Base-by-base conservation (phyloP, 129 eudicot species). In the Arctium minus region DNA sequence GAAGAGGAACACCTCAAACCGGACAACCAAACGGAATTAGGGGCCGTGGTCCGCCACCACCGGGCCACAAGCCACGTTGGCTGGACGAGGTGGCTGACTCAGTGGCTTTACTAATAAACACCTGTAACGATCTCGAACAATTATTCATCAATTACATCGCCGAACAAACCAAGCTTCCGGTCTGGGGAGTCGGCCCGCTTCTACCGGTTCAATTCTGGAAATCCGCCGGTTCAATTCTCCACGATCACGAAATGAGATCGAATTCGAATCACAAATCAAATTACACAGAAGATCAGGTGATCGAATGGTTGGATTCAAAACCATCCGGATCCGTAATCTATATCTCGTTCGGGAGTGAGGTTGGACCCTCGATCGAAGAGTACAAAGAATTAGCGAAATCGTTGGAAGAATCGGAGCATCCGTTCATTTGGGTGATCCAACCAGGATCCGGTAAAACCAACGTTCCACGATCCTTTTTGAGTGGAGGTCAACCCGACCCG, bases 321-420 rank as follows among this genome's bases (percentile, higher is more conserved):
- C 86, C 91, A 17, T 5, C 13, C 3, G 86, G 78, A 33, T 93
- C 98, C 0, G 96, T 91, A 10, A 85, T 93, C 71, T 93, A 93
- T 40, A 79, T 93, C 42, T 91, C 98, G 2, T 93, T 93, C 38
- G 98, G 98, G 3, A 93, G 96, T 36, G 98, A 93, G 67, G 96
- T 93, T 29, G 92, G 94, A 5, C 96, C 98, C n/a, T 72, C 92
- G 3, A 10, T 70, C 42, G 94, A 91, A 18, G 96, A 91, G 53
- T 91, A 89, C 48, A 82, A 81, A 53, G 88, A 88, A 12, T 82
- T 91, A 67, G 92, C 92, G 0, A 80, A 64, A 27, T 92, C 96
- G 0, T 62, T 93, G 77, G 88, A 74, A 29, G 96, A 86, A 44
- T 88, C 91, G 29, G 73, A 80, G 29, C 84, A 84, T 50, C 29